Evolutionary conservation across 208 protist genomes (phyloP), one percentile per base, ranked within the genome.

Genomic region (Novymonas esmeraldas): DNA sequence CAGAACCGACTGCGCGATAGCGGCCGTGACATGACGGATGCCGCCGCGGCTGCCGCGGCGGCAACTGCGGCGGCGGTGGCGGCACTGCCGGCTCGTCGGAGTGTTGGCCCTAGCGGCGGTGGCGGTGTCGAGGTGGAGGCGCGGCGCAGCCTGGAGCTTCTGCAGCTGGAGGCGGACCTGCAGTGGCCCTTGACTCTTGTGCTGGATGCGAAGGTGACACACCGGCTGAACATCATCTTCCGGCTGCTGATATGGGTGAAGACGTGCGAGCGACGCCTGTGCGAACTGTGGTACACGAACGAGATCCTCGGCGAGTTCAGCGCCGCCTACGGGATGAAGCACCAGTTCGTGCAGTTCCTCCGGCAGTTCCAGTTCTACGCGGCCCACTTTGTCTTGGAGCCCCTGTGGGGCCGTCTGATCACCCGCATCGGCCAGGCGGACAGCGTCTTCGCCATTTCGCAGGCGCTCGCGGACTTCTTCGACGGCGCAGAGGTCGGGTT

Each of bases 341-440:
- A 96, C 52, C 85, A 96, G 60, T 68, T 96, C 11, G 80, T 85
- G 50, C 90, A 96, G 54, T 93, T 96, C 64, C 67, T 96, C 18
- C 82, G 86, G 6, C 90, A 96, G 68, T 96, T 92, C 68, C 87
- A 93, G 64, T 96, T 96, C 57, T 94, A 91, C 60, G 87, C 90
- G 2, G 79, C 85, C n/a, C 90, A 94, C 46, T 91, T 94, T 77
- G 87, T 96, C 61, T 66, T 96, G 29, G 85, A 93, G 73, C 90
- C 90, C 57, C 73, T 86, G 56, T 96, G 90, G 90, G 76, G 78
- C 45, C 78, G 81, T 16, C 78, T 96, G 39, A 73, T 94, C 51
- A n/a, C 38, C 10, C 78, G 78, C 13, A 78, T 96, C 34, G 78
- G 80, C 16, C 81, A 87, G 68, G 55, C 87, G 1, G 84, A 92